Conservation (phyloP, 1,139 yeast genomes). For the Debaryomycetaceae sp. region DNA sequence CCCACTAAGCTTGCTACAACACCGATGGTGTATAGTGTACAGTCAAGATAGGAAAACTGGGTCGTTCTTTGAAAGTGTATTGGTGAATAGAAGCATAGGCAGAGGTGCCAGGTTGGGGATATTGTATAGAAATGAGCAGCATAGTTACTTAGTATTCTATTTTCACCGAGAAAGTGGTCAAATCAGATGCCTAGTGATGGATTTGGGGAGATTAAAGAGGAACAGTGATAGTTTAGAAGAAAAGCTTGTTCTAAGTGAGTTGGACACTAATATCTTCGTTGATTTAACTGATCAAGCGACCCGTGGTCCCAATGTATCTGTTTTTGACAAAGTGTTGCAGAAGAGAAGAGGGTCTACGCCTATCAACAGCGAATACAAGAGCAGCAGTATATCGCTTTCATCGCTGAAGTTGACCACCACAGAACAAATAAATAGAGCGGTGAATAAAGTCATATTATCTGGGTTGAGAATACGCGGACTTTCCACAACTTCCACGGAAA, state of each 20-base stretch:
- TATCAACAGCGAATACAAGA: slow-evolving; percentile 8
- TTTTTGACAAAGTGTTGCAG: slow-evolving; percentile 37
- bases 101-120: slow-evolving; percentile 13
- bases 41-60: slow-evolving; percentile 20
- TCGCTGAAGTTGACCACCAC: slow-evolving; percentile 22
- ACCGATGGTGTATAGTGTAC: slow-evolving; percentile 24
- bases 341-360: slow-evolving; percentile 18
- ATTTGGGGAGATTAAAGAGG: slow-evolving; percentile 10
- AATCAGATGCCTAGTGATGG: slow-evolving; percentile 16
- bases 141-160: slow-evolving; percentile 19
- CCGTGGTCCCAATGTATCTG: slow-evolving; percentile 14
- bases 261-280: slow-evolving; percentile 4
- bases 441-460: slow-evolving; percentile 35
- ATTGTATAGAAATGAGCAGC: slow-evolving; percentile 11
- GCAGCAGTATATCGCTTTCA: slow-evolving; percentile 9
- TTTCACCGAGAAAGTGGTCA: slow-evolving; percentile 10
- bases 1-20: slow-evolving; percentile 28
- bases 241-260: neutral
- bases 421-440: slow-evolving; percentile 33
- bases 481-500: slow-evolving; percentile 20
- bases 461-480: slow-evolving; percentile 45
- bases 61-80: slow-evolving; percentile 21
- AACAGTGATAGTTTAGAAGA: neutral
- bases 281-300: slow-evolving; percentile 3
- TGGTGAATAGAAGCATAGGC: slow-evolving; percentile 13